Percentiles rank a stretch among this genome's conserved stretches.
Conservation (phyloP, 306 rosid genomes). For the Mimosa bimucronata region DNA sequence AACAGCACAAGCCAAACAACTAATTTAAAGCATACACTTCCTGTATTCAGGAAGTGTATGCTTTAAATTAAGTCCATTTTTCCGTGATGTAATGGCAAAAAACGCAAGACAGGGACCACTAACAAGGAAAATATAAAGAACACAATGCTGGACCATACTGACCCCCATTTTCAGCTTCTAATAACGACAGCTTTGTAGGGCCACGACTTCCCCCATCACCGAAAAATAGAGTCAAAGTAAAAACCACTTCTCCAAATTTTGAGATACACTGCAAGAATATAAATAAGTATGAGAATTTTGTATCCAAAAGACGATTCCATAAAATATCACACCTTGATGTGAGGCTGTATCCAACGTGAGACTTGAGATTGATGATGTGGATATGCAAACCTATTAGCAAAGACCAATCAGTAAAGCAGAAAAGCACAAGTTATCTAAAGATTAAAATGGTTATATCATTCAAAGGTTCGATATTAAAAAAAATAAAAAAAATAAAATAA, state of each 20-base stretch:
- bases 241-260: conserved; percentile 86
- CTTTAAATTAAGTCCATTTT: conserved; percentile 6
- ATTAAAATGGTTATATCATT: conserved; percentile 12
- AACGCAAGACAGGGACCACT: not conserved
- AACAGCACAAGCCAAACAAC: conserved; percentile 10
- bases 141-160: conserved; percentile 40
- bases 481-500: no score
- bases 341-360: conserved; percentile 95
- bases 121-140: conserved; percentile 15
- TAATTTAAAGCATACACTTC: not conserved
- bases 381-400: conserved; percentile 70
- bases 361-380: conserved; percentile 81
- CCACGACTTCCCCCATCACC: conserved; percentile 63
- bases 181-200: conserved; percentile 59
- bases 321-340: conserved; percentile 68
- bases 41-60: no score
- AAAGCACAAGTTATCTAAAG: conserved; percentile 21
- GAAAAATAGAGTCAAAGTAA: conserved; percentile 80
- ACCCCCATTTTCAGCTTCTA: conserved; percentile 60
- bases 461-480: conserved; percentile 26
- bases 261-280: conserved; percentile 67
- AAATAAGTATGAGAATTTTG: conserved; percentile 38
- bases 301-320: conserved; percentile 26
- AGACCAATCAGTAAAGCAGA: conserved; percentile 31
- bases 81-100: not conserved